Evolutionary conservation across 768 basidiomycete species (phyloP).

Genomic region (Hericium alpestre): DNA sequence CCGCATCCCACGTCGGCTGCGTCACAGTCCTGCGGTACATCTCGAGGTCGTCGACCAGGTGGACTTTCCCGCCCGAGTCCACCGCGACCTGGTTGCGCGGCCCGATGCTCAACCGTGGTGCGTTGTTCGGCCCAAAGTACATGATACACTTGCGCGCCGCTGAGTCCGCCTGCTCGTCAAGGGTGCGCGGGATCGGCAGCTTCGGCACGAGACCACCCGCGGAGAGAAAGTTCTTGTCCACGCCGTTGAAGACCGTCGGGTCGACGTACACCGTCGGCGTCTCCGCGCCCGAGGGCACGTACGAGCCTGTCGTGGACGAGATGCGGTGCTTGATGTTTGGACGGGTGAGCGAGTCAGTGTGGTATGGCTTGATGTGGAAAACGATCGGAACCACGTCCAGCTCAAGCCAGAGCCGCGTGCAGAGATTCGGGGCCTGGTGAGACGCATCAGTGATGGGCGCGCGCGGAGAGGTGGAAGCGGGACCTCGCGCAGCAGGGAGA

Average conservation of each 20-base stretch:
- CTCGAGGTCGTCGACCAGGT: slow-evolving; percentile 73
- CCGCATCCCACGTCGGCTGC: slow-evolving; percentile 68
- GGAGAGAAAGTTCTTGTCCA: slow-evolving; percentile 25
- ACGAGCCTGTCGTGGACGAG: slow-evolving; percentile 70
- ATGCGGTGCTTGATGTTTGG: slow-evolving; percentile 77
- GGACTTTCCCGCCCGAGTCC: slow-evolving; percentile 78
- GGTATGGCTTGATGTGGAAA: slow-evolving; percentile 77
- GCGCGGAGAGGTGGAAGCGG: slow-evolving; percentile 3
- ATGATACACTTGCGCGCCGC: slow-evolving; percentile 78
- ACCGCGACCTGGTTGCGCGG: slow-evolving; percentile 82
- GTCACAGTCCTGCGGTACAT: slow-evolving; percentile 69
- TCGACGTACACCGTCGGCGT: slow-evolving; percentile 67
- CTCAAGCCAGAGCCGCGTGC: slow-evolving; percentile 76
- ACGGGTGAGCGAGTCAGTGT: slow-evolving; percentile 67
- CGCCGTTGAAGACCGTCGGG: slow-evolving; percentile 33
- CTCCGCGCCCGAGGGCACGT: slow-evolving; percentile 65
- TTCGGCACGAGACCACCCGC: slow-evolving; percentile 40
- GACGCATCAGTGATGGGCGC: slow-evolving; percentile 10
- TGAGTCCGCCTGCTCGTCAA: slow-evolving; percentile 80
- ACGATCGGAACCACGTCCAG: slow-evolving; percentile 78
- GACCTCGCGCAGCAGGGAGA: slow-evolving; percentile 61
- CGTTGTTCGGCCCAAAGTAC: slow-evolving; percentile 75
- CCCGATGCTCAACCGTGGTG: slow-evolving; percentile 73
- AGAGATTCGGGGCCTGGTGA: slow-evolving; percentile 62
- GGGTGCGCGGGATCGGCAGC: slow-evolving; percentile 63